A percentile compares a stretch with the other conserved stretches of the same genome.
Conservation (phyloP, 441 rosid species). For the Geranium incanum region DNA sequence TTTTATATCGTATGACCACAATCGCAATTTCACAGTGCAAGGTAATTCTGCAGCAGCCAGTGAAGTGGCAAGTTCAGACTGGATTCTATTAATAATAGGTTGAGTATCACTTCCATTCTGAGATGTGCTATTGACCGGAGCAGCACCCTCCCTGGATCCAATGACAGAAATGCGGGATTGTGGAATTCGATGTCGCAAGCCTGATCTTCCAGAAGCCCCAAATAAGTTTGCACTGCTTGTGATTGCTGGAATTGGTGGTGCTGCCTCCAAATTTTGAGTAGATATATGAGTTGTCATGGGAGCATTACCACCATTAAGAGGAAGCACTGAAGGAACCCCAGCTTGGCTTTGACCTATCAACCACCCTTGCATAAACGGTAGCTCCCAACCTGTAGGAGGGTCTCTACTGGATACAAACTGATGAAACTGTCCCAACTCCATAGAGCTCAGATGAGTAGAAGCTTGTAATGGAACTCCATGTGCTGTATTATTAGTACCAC, state of each 20-base stretch:
- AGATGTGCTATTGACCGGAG: slow-evolving; percentile 26
- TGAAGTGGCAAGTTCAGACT: slow-evolving; percentile 66
- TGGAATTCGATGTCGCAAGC: slow-evolving; percentile 35
- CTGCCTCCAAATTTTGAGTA: slow-evolving; percentile 41
- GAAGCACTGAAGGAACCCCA: slow-evolving; percentile 33
- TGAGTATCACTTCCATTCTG: slow-evolving; percentile 39
- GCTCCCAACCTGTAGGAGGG: slow-evolving; percentile 56
- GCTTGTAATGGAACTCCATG: slow-evolving; percentile 25
- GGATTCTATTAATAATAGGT: slow-evolving; percentile 48
- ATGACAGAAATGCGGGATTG: slow-evolving; percentile 35
- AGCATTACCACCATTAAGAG: slow-evolving; percentile 38
- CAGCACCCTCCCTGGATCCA: slow-evolving; percentile 41
- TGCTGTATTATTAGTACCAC: slow-evolving; percentile 14
- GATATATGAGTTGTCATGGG: slow-evolving; percentile 30
- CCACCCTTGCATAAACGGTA: slow-evolving; percentile 83
- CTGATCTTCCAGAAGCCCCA: slow-evolving; percentile 53
- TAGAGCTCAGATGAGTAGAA: slow-evolving; percentile 25
- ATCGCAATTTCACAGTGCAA: slow-evolving; percentile 75
- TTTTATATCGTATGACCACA: slow-evolving; percentile 68
- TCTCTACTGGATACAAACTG: slow-evolving; percentile 51
- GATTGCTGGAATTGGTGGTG: slow-evolving; percentile 40
- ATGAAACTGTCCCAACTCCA: slow-evolving; percentile 41
- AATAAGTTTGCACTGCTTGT: slow-evolving; percentile 40
- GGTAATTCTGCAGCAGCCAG: slow-evolving; percentile 72
- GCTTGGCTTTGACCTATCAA: slow-evolving; percentile 72